Base-by-base conservation (phyloP, 2,329 filamentous ascomycete species). In the Botrytis tulipae region DNA sequence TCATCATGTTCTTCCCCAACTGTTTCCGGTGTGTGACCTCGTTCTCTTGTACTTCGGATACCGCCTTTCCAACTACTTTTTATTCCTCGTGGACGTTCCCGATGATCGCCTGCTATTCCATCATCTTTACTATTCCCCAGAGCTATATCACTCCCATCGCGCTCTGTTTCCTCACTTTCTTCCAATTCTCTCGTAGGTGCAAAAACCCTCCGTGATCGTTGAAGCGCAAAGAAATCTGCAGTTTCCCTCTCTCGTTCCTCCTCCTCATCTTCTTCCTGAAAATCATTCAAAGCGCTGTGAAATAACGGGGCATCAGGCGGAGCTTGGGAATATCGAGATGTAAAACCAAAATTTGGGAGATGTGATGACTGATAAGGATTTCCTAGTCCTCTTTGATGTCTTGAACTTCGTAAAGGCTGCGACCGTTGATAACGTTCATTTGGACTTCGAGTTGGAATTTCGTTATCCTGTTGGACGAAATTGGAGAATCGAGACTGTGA, bases 241-340 rank as follows among this genome's bases (percentile, higher is more conserved):
- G 95, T 93, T 80, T 98, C 95, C 71, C 94, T 87, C 78, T 97
- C 93, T 78, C 93, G 91, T 82, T 97, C 94, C 78, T 93, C 92
- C 81, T 96, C 95, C 75, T 98, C 95, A 76, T 98, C 95, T 80
- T 97, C 93, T 82, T 98, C 95, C 75, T 92, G 90, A 76, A 97
- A 96, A 80, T 97, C 94, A 82, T 97, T 94, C 25, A 94, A 89
- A 7, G 93, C 91, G 80, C 94, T 97, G 83, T 96, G 94, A 82
- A 99, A 98, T n/a, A 99, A 86, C 72, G 96, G 96, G 16, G 95
- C 95, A 77, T 94, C 93, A 73, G 93, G 91, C n/a, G 71, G 71
- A 32, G 86, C 86, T 62, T 89, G 86, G 7, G 92, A 88, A 75
- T 92, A 90, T 69, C 94, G 89, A 18, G 93, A 94, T 42, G 92